Percentiles rank a stretch among this genome's conserved stretches.
phyloP scores from a whole-genome alignment of 495 filamentous ascomycete genomes.

The Tuber microsphaerosporum region DNA sequence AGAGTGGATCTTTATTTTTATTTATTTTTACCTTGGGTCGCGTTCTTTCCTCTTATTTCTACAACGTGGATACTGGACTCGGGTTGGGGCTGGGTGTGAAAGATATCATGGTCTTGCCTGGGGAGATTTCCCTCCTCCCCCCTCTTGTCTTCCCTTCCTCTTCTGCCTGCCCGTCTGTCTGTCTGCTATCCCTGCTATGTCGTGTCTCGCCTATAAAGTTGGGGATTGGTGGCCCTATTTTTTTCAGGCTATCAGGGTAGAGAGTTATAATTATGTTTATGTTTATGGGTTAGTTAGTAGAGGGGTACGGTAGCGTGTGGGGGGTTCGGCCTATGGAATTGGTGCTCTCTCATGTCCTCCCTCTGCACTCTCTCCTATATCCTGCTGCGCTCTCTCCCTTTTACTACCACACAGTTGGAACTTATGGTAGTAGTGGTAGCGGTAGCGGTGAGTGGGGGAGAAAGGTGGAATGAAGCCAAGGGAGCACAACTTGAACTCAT shows the following conservation, averaged over 20 bases:
- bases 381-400: neutral
- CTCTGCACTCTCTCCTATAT: neutral
- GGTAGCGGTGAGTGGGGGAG: neutral
- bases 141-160: neutral
- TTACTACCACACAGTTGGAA: neutral
- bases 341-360: neutral
- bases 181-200: neutral
- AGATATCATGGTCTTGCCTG: neutral
- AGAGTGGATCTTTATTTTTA: neutral
- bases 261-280: neutral
- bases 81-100: neutral
- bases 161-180: neutral
- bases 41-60: neutral
- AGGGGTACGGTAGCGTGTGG: neutral
- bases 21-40: neutral
- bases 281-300: neutral
- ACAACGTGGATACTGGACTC: neutral
- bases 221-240: neutral
- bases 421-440: neutral
- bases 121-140: neutral
- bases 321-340: neutral
- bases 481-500: neutral
- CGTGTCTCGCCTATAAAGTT: neutral
- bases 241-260: neutral
- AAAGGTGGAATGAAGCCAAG: neutral